phyloP scores from a whole-genome alignment of 2,329 filamentous ascomycete genomes.

The Penicillium glabrum region DNA sequence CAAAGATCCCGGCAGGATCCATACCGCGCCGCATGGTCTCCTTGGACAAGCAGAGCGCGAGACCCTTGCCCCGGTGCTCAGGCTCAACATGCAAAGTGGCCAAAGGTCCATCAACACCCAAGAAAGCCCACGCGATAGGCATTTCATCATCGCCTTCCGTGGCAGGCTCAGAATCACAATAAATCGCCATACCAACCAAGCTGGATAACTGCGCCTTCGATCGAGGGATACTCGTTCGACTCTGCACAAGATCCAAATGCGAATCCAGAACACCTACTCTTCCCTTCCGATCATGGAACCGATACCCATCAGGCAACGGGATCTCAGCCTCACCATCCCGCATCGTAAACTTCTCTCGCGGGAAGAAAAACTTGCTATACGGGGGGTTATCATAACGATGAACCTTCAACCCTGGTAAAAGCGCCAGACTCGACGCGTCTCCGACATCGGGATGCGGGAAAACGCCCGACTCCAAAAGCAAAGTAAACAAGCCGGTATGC shows the following conservation, averaged over 20 bases:
- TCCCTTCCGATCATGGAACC: conserved; percentile 28
- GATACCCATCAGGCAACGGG: conserved; percentile 32
- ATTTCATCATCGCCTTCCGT: conserved; percentile 13
- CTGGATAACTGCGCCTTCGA: conserved; percentile 31
- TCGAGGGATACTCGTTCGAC: conserved; percentile 41
- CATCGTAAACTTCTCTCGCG: conserved; percentile 11
- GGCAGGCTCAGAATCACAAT: conserved; percentile 18
- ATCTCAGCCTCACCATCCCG: not conserved
- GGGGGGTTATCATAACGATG: conserved; percentile 30
- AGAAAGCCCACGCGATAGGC: conserved; percentile 43
- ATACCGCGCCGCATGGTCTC: conserved; percentile 35
- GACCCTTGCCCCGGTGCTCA: conserved; percentile 39
- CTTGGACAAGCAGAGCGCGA: conserved; percentile 33
- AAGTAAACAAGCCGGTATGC: conserved; percentile 32
- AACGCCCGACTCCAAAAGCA: conserved; percentile 24
- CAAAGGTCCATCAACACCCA: conserved; percentile 39
- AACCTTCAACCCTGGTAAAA: conserved; percentile 23
- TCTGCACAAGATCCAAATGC: conserved; percentile 39
- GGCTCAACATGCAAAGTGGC: conserved; percentile 43
- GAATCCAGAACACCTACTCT: conserved; percentile 24
- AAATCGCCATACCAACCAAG: conserved; percentile 38
- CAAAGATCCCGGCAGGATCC: conserved; percentile 21
- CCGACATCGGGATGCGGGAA: conserved; percentile 5
- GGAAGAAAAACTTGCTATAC: conserved; percentile 41
- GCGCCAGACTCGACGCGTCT: not conserved